Evolutionary conservation across 2,329 filamentous ascomycete genomes (phyloP), one percentile per base, ranked within the genome.

Genomic region (Neoarthrinium moseri): DNA sequence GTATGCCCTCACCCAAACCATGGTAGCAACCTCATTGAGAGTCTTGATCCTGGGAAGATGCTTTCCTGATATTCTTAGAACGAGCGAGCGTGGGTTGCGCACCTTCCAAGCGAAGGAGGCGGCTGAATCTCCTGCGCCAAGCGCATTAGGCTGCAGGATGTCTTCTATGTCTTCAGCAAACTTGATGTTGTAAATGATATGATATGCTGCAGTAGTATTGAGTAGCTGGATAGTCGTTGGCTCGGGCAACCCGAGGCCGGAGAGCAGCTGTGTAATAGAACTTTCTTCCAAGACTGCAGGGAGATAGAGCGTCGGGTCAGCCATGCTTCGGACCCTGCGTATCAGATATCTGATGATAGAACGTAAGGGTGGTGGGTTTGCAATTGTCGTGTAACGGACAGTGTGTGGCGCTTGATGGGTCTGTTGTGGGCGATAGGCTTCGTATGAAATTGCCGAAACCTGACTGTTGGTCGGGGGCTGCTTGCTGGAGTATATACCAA

Each of bases 1-100:
- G 23, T 32, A 24, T 6, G 38, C 6, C 2, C 33, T 22, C n/a
- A 37, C 42, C 33, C 33, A 45, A 1, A 8, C 23, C 59, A 45
- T 48, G 6, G 35, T 29, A 17, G 40, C 40, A 12, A 44, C 46
- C 32, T 48, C 46, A 15, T 48, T 48, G 13, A 41, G 11, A 12
- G 42, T 45, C 32, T 48, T 40, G 17, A 45, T 33, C 12, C 39
- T 18, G 13, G 46, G 40, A 17, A 43, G 15, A 17, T 48, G 39
- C 24, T 34, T 43, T 13, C 46, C 46, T 5, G 40, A 29, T 13
- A 49, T 37, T 13, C 30, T 37, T 13, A 49, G 43, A 10, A 49
- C 20, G 10, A 49, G 15, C 4, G 29, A 41, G 2, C 45, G 18
- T 4, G 18, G 22, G 7, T 24, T 20, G 17, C n/a, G n/a, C n/a